Base-by-base conservation (phyloP, 805 yeast genomes). In the Naumovozyma castellii region DNA sequence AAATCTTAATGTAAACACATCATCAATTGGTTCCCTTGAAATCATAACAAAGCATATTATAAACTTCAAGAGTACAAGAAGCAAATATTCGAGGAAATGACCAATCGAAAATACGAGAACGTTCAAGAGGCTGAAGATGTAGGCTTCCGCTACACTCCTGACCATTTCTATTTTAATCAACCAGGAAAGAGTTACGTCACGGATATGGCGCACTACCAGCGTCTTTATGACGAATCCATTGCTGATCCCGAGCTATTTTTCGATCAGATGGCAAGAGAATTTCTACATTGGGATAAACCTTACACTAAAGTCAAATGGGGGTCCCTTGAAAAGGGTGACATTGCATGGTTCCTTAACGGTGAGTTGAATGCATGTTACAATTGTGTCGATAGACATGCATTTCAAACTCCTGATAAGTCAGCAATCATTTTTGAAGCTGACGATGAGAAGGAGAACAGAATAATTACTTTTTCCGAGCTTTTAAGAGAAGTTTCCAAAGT, bases 381-480 rank as follows among this genome's bases (percentile, higher is more conserved):
- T 66, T 81, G 92, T 63, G 95, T 90, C 48, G 98, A 90, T 64
- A 78, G 97, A 64, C 95, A 92, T 70, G 98, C 98, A 3, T 68
- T 84, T 50, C 74, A 72, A 48, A 81, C 77, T 57, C 97, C 98
- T 34, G 73, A 84, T 59, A 87, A 88, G 66, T 67, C 78, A 15
- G 92, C 92, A 41, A 68, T 84, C 35, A 80, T 92, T 52, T 90
- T 84, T 64, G 98, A 90, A 68, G 97, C 95, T 39, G 98, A 90
- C 64, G 94, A 85, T 56, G 87, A 80, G 53, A 65, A 67, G 38
- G 81, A 84, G 52, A 82, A 83, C 44, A 71, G 76, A 59, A 72
- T 66, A 45, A 73, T 90, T 57, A 83, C 97, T 29, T 90, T 81
- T 63, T 87, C 85, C 43, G 92, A 90, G 67, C 74, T 90, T 51